A percentile compares a stretch with the other conserved stretches of the same genome.
phyloP scores from a whole-genome alignment of 2,329 filamentous ascomycete species.

The Aureobasidium lini region DNA sequence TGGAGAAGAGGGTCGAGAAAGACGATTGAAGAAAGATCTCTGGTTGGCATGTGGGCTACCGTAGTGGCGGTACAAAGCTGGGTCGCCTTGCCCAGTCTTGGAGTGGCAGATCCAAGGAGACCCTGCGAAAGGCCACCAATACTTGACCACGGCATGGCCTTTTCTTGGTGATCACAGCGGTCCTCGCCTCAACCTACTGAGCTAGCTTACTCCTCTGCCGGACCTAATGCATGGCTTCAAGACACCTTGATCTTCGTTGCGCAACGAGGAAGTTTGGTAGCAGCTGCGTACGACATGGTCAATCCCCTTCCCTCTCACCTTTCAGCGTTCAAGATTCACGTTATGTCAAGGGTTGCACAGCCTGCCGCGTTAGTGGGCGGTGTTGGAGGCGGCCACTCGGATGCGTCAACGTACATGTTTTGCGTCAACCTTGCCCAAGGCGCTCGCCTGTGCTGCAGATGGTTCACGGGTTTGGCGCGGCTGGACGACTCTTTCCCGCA shows the following conservation, averaged over 20 bases:
- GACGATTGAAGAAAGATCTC: slow-evolving; percentile 4
- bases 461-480: neutral
- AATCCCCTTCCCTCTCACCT: neutral
- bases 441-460: neutral
- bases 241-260: neutral
- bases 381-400: slow-evolving; percentile 2
- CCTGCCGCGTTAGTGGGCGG: slow-evolving; percentile 6
- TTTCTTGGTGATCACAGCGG: neutral
- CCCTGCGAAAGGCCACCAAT: slow-evolving; percentile 3
- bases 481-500: neutral
- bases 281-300: neutral
- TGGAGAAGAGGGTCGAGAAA: neutral
- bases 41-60: neutral
- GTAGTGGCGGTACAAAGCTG: neutral
- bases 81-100: neutral
- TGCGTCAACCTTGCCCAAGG: neutral
- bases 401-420: slow-evolving; percentile 3
- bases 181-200: neutral
- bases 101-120: neutral
- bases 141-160: slow-evolving; percentile 1
- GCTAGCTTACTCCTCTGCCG: neutral
- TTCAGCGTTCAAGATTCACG: slow-evolving; percentile 8
- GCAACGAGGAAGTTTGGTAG: neutral
- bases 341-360: slow-evolving; percentile 8
- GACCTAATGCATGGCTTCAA: neutral